phyloP scores from a whole-genome alignment of 2,329 filamentous ascomycete species.

The Neofusicoccum kwambonambiense region DNA sequence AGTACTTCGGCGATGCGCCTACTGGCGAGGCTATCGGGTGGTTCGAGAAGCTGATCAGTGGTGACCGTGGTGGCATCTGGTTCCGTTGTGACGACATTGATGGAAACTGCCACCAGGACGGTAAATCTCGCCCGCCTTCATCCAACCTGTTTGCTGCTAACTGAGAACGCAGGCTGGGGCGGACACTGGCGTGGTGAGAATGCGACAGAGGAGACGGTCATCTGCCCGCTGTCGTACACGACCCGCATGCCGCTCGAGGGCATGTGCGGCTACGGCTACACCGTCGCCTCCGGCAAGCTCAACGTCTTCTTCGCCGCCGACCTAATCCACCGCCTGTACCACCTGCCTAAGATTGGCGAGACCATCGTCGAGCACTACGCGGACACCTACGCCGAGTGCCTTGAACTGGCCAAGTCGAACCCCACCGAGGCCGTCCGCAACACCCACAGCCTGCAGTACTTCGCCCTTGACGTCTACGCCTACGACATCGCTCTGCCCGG shows the following conservation, averaged over 20 bases:
- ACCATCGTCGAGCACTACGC: slow-evolving; percentile 61
- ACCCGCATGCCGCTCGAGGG: slow-evolving; percentile 57
- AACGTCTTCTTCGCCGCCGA: slow-evolving; percentile 67
- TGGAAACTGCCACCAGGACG: slow-evolving; percentile 54
- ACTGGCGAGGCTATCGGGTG: slow-evolving; percentile 61
- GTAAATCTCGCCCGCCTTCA: slow-evolving; percentile 21
- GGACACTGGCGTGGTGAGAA: slow-evolving; percentile 69
- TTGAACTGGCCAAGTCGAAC: slow-evolving; percentile 54
- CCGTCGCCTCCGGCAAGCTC: slow-evolving; percentile 54
- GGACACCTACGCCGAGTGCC: slow-evolving; percentile 55
- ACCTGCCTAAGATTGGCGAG: slow-evolving; percentile 62
- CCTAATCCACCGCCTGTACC: slow-evolving; percentile 65
- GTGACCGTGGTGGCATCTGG: slow-evolving; percentile 56
- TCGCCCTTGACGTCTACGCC: slow-evolving; percentile 67
- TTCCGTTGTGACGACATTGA: slow-evolving; percentile 71
- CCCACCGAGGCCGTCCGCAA: slow-evolving; percentile 54
- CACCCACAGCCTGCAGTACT: slow-evolving; percentile 65
- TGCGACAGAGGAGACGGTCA: slow-evolving; percentile 66
- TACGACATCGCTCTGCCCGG: slow-evolving; percentile 64
- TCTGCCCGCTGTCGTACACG: slow-evolving; percentile 63
- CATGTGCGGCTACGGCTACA: slow-evolving; percentile 64
- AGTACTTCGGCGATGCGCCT: slow-evolving; percentile 64
- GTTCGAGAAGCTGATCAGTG: slow-evolving; percentile 60
- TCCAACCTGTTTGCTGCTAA: neutral
- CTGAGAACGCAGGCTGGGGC: slow-evolving; percentile 54